Percentiles rank a stretch among this genome's conserved stretches.
Conservation (phyloP, 306 rosid genomes). For the Betula pendula region DNA sequence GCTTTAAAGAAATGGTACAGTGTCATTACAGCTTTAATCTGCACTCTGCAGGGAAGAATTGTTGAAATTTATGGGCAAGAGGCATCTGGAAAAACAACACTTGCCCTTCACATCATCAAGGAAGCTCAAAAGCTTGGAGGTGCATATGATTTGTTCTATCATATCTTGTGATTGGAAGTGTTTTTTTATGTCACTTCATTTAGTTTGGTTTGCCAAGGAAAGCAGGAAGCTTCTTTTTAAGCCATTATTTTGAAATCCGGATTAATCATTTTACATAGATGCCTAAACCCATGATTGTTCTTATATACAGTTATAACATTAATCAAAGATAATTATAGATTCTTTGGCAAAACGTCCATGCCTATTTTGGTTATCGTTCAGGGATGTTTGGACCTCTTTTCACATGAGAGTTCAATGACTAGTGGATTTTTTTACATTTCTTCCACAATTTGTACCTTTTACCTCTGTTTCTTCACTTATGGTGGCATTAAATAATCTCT, state of each 20-base stretch:
- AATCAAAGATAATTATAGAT: neutral
- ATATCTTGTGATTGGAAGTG: neutral
- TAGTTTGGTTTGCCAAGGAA: neutral
- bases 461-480: neutral
- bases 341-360: neutral
- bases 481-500: neutral
- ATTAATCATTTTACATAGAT: neutral
- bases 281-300: neutral
- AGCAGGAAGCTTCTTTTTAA: neutral
- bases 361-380: neutral
- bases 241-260: neutral
- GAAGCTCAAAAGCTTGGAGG: constrained; percentile 96
- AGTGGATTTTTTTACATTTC: neutral
- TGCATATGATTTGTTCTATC: constrained; percentile 14
- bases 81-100: constrained; percentile 89
- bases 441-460: neutral
- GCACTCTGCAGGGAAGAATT: constrained; percentile 67
- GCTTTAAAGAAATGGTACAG: neutral
- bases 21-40: neutral
- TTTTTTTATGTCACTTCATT: neutral
- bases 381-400: neutral
- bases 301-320: neutral
- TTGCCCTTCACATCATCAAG: constrained; percentile 82
- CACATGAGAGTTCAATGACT: neutral
- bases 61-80: constrained; percentile 87